A percentile compares a stretch with the other conserved stretches of the same genome.
These are phyloP conservation scores for Martensiomyces pterosporus DNA, from an alignment of 192 early-diverging fungal genomes.

Conservation along the genomic window DNA sequence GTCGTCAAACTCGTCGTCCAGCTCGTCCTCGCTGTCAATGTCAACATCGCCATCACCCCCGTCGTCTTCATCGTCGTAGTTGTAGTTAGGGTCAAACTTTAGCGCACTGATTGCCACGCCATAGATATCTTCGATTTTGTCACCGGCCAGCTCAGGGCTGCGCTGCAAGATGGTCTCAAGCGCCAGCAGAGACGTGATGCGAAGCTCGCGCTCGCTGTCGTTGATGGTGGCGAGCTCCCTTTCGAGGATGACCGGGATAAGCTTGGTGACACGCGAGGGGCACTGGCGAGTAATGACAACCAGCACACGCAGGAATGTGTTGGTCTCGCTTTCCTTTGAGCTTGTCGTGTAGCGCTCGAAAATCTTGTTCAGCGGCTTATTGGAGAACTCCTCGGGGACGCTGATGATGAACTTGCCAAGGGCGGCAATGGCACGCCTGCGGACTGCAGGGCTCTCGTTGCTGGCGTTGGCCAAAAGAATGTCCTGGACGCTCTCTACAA, in stretches of 20 bases:
- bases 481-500: constrained; percentile 15
- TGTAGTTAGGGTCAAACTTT: constrained; percentile 42
- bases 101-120: constrained; percentile 12
- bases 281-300: constrained; percentile 43
- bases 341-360: constrained; percentile 33
- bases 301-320: constrained; percentile 33
- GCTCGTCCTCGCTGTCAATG: constrained; percentile 24
- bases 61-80: constrained; percentile 19
- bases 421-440: constrained; percentile 32
- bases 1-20: constrained; percentile 36
- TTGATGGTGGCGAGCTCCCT: constrained; percentile 21
- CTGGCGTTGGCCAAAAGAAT: constrained; percentile 25
- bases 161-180: constrained; percentile 33
- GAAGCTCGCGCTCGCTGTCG: constrained; percentile 29
- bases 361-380: constrained; percentile 27
- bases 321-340: constrained; percentile 17
- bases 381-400: constrained; percentile 29
- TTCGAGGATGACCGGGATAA: constrained; percentile 18
- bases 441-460: constrained; percentile 18
- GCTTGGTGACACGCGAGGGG: constrained; percentile 18
- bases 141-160: constrained; percentile 11
- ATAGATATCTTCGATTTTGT: constrained; percentile 24
- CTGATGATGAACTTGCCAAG: constrained; percentile 41
- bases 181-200: constrained; percentile 28
- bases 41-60: constrained; percentile 16